Base-by-base conservation (phyloP, 768 basidiomycete genomes). In the Boletus subcaerulescens region DNA sequence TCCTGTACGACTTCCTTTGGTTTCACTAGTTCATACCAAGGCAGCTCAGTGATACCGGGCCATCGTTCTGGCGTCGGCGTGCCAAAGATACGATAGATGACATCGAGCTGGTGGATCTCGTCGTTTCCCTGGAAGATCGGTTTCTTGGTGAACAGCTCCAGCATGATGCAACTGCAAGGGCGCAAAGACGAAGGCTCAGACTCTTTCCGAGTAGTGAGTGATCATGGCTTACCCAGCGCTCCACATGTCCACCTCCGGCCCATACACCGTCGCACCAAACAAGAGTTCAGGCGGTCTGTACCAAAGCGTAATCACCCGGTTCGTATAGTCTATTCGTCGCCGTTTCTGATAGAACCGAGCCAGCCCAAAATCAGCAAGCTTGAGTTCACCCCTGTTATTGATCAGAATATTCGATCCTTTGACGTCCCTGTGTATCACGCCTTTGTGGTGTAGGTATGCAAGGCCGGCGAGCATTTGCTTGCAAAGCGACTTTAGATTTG, bases 231-330 rank as follows among this genome's bases (percentile, higher is more conserved):
- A 96, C 93, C 97, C 97, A 40, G 97, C 97, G 70, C 93, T 96
- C 97, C 97, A 99, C 87, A 98, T 97, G 65, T 99, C 97, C 22
- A 99, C 96, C 66, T 96, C 95, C 6, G 94, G 88, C 3, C 93
- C 95, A 73, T 99, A 99, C 13, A 93, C 84, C 0, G 97, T 99
- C 31, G 94, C 91, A 29, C 97, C 97, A 63, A 98, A 87, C 39
- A 99, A 74, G 20, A 99, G 77, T 66, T 99, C 97, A 11, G 96
- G 97, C 5, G 94, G 91, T 53, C 97, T 82, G 71, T 99, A 99
- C 97, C 97, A 98, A 46, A 97, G 80, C 1, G 97, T 99, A 61
- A 99, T 98, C 47, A 99, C 97, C 32, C 97, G 83, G 70, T 99
- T 99, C n/a, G 97, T 99, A 68, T 99, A 98, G 67, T 99, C 97